Base-by-base conservation (phyloP, 345 rosid genomes). In the Dipteronia sinensis region DNA sequence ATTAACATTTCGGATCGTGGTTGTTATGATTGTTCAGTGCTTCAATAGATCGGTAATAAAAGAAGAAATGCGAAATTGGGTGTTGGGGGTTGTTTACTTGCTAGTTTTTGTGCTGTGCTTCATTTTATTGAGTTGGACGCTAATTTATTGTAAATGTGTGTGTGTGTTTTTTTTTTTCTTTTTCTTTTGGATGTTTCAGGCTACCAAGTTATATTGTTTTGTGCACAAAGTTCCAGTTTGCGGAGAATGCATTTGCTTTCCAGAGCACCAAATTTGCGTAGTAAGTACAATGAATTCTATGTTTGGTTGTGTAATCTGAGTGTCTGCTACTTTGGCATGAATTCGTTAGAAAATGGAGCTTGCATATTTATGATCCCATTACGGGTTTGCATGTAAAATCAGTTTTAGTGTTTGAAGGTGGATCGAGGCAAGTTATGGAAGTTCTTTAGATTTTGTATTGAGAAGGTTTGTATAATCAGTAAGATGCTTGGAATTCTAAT, bases 141-240 rank as follows among this genome's bases (percentile, higher is more conserved):
- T 72, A 22, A 59, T 73, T 29, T 42, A 22, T 25, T 31, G 3
- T 34, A 7, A 55, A 19, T 47, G 7, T 29, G 38, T 34, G 38
- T 4, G 38, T 31, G 38, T 31, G 38, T 31, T 0, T 34, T 23
- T 31, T 7, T 12, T 29, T 31, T 44, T 10, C 31, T n/a, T n/a
- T 27, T 27, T 1, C 1, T 27, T 67, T 77, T 65, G 59, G 65
- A 20, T 83, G 76, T 83, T 83, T 62, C 91, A 97, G 99, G 98
- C 99, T 78, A 97, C 99, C 6, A 95, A 93, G 84, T 79, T 95
- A 42, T 95, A 95, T 80, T 95, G 99, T 84, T 95, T 93, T 75
- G 99, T 95, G 77, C 99, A 95, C 88, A 95, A 95, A 87, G 97
- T 91, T 75, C 98, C 99, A 38, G 97, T 95, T 77, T 95, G 99